Base-by-base conservation (phyloP, 768 basidiomycete genomes). In the Lactifluus echinatus region DNA sequence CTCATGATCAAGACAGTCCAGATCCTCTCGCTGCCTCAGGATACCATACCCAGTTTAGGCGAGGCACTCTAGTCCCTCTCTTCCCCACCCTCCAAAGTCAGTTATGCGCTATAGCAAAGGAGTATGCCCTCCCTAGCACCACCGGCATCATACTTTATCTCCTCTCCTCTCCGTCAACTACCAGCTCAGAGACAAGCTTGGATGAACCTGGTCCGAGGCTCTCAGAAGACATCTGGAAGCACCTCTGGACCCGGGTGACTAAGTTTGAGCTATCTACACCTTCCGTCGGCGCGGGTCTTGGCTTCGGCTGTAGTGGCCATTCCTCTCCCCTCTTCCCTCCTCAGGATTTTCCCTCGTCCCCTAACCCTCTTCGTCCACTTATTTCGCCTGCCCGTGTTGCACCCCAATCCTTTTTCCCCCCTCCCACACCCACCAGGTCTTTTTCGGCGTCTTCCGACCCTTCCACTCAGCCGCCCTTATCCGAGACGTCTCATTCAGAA, bases 81-180 rank as follows among this genome's bases (percentile, higher is more conserved):
- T 82, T 93, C 67, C 76, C 93, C 5, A 90, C 86, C 0, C 73
- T 98, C 1, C 85, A 90, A 40, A 79, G 84, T 0, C 94, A 96
- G 68, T 73, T 96, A 10, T 75, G 76, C 21, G 88, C 91, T 7
- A 96, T 98, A 50, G 93, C 94, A 14, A 85, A 85, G 70, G 94
- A 97, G 71, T 98, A 93, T 66, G 89, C 89, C 2, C 75, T 98
- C 17, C 94, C 94, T 1, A 91, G 86, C 63, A 90, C 89, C 0
- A 71, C 80, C 14, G 94, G 94, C 5, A 72, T 97, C 46, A 75
- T 89, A 42, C 76, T 97, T 2, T 97, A 93, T 70, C 81, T 97
- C 45, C 79, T 89, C 43, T 74, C 74, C 37, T 65, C 74, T 19
- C 61, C 71, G 46, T 63, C 56, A 44, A 56, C 56, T 42, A 58